phyloP scores from a whole-genome alignment of 768 basidiomycete genomes.

The Inosperma sp. region DNA sequence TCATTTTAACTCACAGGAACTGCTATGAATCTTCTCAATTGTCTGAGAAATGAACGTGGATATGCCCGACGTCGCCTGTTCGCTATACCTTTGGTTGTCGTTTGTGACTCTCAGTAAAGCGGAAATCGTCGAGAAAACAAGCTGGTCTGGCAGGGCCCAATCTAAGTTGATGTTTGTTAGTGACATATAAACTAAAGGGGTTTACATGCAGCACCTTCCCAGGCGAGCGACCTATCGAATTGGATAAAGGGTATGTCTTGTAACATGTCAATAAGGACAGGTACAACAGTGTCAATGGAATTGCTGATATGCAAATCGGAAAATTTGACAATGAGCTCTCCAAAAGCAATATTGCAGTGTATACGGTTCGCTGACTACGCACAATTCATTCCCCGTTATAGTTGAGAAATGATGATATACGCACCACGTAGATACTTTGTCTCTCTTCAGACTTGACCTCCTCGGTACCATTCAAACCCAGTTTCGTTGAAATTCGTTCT shows the following conservation, averaged over 20 bases:
- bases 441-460: conserved; percentile 26
- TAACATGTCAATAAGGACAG: conserved; percentile 62
- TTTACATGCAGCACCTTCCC: conserved; percentile 55
- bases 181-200: not conserved
- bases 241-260: conserved; percentile 69
- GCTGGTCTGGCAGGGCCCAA: conserved; percentile 83
- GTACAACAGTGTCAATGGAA: conserved; percentile 51
- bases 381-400: not conserved
- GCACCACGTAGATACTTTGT: conserved; percentile 56
- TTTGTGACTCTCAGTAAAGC: conserved; percentile 67
- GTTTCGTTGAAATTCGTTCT: conserved; percentile 51
- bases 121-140: conserved; percentile 73
- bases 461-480: conserved; percentile 23
- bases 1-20: conserved; percentile 43
- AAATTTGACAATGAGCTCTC: conserved; percentile 67
- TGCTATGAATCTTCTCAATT: conserved; percentile 50
- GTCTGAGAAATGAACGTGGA: conserved; percentile 53
- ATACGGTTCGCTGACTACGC: conserved; percentile 62
- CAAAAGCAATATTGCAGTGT: conserved; percentile 81
- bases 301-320: conserved; percentile 47
- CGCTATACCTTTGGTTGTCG: conserved; percentile 44
- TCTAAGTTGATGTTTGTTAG: conserved; percentile 40
- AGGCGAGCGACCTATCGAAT: conserved; percentile 73
- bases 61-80: conserved; percentile 54
- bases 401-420: conserved; percentile 14